Percentiles rank a stretch among this genome's conserved stretches.
Evolutionary conservation across 257 asterid species (phyloP).

Genomic region (Solanum peruvianum): DNA sequence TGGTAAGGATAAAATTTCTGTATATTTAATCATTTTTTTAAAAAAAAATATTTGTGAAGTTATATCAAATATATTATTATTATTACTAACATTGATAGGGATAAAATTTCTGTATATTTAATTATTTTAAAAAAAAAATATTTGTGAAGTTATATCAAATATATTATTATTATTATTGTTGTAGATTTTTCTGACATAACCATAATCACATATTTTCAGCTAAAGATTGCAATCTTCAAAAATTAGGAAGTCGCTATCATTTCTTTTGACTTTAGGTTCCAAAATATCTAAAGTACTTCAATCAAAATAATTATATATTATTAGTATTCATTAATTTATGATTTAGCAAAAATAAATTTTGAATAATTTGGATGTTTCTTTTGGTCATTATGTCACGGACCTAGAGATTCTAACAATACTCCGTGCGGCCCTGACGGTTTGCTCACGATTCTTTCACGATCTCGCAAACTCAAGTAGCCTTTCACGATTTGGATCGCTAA

Average conservation of each 20-base stretch:
- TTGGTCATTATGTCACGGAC: too few relatives aligned
- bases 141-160: not conserved
- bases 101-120: not conserved
- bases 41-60: too few relatives aligned
- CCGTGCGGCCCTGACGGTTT: too few relatives aligned
- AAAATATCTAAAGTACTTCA: not conserved
- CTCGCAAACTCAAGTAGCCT: too few relatives aligned
- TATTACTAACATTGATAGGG: not conserved
- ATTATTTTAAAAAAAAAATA: not conserved
- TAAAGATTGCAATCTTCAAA: not conserved
- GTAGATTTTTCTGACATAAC: not conserved
- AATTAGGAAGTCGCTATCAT: not conserved
- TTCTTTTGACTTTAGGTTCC: not conserved
- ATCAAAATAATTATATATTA: not conserved
- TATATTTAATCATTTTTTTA: not conserved
- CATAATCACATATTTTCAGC: not conserved
- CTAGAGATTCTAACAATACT: too few relatives aligned
- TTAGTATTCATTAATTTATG: not conserved
- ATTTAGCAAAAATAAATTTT: not conserved
- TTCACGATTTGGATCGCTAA: too few relatives aligned
- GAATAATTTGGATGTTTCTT: not conserved
- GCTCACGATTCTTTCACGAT: too few relatives aligned
- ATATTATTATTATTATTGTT: not conserved
- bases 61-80: too few relatives aligned
- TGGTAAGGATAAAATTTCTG: not conserved